Percentiles rank a stretch among this genome's conserved stretches.
These are phyloP conservation scores for Porogramme epimiltina DNA, from an alignment of 1,284 basidiomycete genomes.

Conservation along the genomic window DNA sequence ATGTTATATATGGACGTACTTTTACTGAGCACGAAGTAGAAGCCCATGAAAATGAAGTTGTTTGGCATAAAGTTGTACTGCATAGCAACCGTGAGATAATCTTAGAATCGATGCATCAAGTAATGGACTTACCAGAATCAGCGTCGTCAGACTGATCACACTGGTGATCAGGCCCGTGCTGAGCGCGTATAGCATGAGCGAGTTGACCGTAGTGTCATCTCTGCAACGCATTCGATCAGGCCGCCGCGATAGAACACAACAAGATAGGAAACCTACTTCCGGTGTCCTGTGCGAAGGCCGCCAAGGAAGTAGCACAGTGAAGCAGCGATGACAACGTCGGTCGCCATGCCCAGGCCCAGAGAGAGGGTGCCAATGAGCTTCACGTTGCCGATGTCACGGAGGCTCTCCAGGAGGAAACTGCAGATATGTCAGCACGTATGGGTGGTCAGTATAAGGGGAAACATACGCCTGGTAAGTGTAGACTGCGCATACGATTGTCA, in stretches of 20 bases:
- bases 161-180: slow-evolving; percentile 67
- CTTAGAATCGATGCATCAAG: background rate
- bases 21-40: slow-evolving; percentile 68
- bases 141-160: slow-evolving; percentile 55
- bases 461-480: slow-evolving; percentile 52
- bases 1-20: slow-evolving; percentile 34
- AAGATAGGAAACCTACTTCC: slow-evolving; percentile 33
- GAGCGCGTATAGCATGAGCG: slow-evolving; percentile 52
- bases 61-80: slow-evolving; percentile 58
- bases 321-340: slow-evolving; percentile 49
- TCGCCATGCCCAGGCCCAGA: slow-evolving; percentile 44
- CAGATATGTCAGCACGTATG: background rate
- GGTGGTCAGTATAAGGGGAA: background rate
- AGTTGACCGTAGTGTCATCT: slow-evolving; percentile 61
- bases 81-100: background rate
- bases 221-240: slow-evolving; percentile 34
- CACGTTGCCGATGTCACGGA: slow-evolving; percentile 22
- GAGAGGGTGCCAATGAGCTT: slow-evolving; percentile 45
- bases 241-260: background rate
- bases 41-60: slow-evolving; percentile 59
- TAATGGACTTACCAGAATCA: slow-evolving; percentile 50
- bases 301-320: slow-evolving; percentile 56
- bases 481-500: slow-evolving; percentile 28
- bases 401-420: slow-evolving; percentile 26
- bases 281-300: slow-evolving; percentile 47